These are phyloP conservation scores for Pseudogymnoascus sp. DNA, from an alignment of 2,329 filamentous ascomycete species.

Conservation along the genomic window DNA sequence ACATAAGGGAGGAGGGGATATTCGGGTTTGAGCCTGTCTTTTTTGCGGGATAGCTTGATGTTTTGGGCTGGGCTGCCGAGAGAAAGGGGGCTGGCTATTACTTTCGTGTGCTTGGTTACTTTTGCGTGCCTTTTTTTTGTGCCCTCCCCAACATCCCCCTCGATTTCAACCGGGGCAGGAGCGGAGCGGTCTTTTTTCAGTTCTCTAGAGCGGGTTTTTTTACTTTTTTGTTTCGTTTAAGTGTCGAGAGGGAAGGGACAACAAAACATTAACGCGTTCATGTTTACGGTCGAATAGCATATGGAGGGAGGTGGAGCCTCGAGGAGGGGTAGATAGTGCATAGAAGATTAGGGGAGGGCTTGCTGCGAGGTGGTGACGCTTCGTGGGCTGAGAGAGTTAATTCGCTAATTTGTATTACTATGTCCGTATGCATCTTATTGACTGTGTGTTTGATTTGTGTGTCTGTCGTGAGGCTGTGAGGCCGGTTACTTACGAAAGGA, in stretches of 20 bases:
- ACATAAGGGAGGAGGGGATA: not conserved
- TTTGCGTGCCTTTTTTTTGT: not conserved
- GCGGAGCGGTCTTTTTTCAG: not conserved
- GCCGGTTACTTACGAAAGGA: not conserved
- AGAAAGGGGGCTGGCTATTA: not conserved
- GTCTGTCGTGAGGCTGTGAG: not conserved
- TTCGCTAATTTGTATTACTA: conserved; percentile 9
- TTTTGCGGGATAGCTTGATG: not conserved
- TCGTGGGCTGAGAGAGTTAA: not conserved
- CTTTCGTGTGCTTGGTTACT: not conserved
- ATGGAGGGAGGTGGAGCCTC: not conserved
- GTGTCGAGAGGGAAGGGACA: not conserved
- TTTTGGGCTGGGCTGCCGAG: not conserved
- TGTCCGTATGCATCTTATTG: not conserved
- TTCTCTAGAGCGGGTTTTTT: conserved; percentile 4
- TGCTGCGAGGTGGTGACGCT: not conserved
- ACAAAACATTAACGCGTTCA: not conserved
- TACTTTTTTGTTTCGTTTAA: not conserved
- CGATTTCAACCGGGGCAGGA: no score
- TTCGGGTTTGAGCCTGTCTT: not conserved
- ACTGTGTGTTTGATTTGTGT: not conserved
- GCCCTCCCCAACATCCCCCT: not conserved
- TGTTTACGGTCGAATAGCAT: conserved; percentile 5
- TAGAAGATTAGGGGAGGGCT: not conserved
- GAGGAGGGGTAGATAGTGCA: not conserved